Evolutionary conservation across 345 rosid species (phyloP).

Genomic region (Draba incana): DNA sequence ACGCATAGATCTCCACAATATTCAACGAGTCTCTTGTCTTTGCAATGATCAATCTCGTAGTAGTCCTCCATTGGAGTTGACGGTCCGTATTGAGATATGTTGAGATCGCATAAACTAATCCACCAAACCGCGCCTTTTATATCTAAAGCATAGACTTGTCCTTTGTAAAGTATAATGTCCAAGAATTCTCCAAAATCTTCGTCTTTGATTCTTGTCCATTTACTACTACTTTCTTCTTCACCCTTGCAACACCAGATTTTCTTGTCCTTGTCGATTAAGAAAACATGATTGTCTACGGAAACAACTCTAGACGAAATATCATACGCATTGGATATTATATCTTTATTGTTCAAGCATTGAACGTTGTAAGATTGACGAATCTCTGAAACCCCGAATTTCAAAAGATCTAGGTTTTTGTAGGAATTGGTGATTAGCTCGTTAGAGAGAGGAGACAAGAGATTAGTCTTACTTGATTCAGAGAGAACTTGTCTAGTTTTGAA

Average conservation of each 20-base stretch:
- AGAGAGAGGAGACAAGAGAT: background rate
- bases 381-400: background rate
- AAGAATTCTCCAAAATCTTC: background rate
- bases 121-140: slow-evolving; percentile 5
- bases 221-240: background rate
- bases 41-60: background rate
- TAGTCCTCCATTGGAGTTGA: slow-evolving; percentile 1
- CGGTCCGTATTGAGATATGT: background rate
- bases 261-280: background rate
- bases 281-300: background rate
- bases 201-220: background rate
- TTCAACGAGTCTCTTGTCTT: slow-evolving; percentile 20
- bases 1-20: slow-evolving; percentile 5
- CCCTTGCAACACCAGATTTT: slow-evolving; percentile 4
- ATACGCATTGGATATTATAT: background rate
- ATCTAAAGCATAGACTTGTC: slow-evolving; percentile 5
- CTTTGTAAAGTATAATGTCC: slow-evolving; percentile 2
- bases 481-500: background rate
- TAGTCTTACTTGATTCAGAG: background rate
- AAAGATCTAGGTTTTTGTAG: background rate
- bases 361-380: background rate
- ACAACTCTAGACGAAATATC: background rate
- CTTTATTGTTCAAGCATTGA: background rate
- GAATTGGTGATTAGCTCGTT: background rate
- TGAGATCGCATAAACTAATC: slow-evolving; percentile 1